These are phyloP conservation scores for Suillus spraguei DNA, from an alignment of 768 basidiomycete genomes.

Conservation along the genomic window DNA sequence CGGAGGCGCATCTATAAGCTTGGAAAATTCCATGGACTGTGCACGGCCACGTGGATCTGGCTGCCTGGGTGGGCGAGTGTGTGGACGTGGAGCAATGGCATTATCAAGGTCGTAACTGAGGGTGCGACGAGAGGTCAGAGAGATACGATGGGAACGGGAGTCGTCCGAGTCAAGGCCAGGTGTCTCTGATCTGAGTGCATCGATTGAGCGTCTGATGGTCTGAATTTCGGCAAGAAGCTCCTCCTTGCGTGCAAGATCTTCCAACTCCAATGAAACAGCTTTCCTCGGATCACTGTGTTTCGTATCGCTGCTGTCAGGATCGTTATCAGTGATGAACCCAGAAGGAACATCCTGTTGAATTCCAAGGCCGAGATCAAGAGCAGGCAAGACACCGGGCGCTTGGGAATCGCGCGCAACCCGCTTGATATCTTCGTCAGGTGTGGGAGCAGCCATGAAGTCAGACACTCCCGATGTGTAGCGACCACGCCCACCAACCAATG, in stretches of 20 bases:
- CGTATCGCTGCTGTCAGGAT: conserved; percentile 22
- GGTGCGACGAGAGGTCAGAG: conserved; percentile 67
- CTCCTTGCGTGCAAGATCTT: conserved; percentile 66
- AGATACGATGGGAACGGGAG: conserved; percentile 66
- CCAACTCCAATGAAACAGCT: conserved; percentile 44
- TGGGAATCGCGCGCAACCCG: conserved; percentile 53
- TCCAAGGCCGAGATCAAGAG: conserved; percentile 73
- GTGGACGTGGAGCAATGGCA: conserved; percentile 51
- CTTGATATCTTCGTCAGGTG: conserved; percentile 62
- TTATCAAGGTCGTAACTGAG: conserved; percentile 66
- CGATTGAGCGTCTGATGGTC: conserved; percentile 78
- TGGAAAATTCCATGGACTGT: conserved; percentile 73
- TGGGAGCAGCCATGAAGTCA: conserved; percentile 67
- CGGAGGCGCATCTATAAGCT: conserved; percentile 43
- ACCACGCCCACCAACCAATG: conserved; percentile 52
- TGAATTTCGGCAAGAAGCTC: conserved; percentile 77
- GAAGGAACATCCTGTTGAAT: conserved; percentile 77
- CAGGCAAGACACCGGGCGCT: conserved; percentile 60
- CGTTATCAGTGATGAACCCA: conserved; percentile 60
- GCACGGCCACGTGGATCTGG: conserved; percentile 68
- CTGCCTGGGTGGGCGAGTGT: conserved; percentile 71
- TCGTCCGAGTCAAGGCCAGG: conserved; percentile 49
- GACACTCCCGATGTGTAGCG: conserved; percentile 71
- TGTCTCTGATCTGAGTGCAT: conserved; percentile 70
- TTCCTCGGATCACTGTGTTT: conserved; percentile 37